These are phyloP conservation scores for Pyrenophora teres DNA, from an alignment of 2,329 filamentous ascomycete species.

Conservation along the genomic window DNA sequence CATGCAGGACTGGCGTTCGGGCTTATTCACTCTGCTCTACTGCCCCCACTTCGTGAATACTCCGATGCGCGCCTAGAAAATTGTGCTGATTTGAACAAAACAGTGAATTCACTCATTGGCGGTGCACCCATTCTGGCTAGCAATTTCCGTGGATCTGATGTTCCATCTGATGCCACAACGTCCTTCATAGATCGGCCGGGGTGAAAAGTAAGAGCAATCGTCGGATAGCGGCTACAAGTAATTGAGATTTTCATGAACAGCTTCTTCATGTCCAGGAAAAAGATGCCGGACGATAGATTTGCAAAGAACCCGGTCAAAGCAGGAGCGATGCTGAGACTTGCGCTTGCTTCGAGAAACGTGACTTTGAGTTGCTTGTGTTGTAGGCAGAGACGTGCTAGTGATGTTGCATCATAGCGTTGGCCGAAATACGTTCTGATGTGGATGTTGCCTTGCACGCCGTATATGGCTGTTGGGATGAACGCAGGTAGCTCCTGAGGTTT, in stretches of 20 bases:
- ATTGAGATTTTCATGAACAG: neutral
- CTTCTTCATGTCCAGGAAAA: neutral
- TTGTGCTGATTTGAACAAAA: neutral
- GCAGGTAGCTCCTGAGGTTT: rapidly evolving
- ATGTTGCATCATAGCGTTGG: neutral
- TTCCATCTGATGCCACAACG: neutral
- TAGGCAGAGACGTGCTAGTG: neutral
- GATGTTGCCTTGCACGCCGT: neutral
- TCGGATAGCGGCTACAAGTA: neutral
- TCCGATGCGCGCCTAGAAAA: too few species aligned
- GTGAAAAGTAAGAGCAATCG: neutral
- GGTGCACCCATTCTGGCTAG: neutral
- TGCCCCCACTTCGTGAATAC: too few species aligned
- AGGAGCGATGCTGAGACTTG: neutral
- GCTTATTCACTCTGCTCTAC: too few species aligned
- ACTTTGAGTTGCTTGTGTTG: neutral
- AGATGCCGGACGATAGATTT: neutral
- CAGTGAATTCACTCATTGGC: neutral
- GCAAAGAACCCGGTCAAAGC: neutral
- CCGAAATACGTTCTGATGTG: neutral
- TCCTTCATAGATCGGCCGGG: neutral
- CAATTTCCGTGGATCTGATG: neutral
- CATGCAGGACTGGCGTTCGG: too few species aligned
- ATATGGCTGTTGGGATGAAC: neutral
- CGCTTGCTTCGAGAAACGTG: neutral